Base-by-base conservation (phyloP, 2,329 filamentous ascomycete genomes). In the Chaetomium strumarium region DNA sequence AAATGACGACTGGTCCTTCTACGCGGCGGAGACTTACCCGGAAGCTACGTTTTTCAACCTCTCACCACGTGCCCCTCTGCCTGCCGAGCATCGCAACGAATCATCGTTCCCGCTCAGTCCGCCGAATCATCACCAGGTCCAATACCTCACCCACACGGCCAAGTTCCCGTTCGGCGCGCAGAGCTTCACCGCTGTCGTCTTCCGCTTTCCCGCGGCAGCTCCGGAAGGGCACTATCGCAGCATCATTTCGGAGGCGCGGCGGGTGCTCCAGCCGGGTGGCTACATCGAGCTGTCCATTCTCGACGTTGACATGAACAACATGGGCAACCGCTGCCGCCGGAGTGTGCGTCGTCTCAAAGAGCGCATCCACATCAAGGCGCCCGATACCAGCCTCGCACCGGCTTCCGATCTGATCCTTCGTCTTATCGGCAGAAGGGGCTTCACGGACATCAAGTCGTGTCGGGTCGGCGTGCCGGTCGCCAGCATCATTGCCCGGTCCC, bases 1-100 rank as follows among this genome's bases (percentile, higher is more conserved):
- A n/a, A 91, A 90, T 63, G 83, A 86, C 59, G 88, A 93, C 64
- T 93, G 88, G 88, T 91, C 88, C 0, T 91, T 89, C 66, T 92
- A 90, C 61, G 87, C 87, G 17, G 86, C 88, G 7, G 82, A 91
- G 64, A 90, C 86, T 1, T 92, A 92, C 58, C 85, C 86, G 0
- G 75, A 76, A 0, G 85, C 85, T 0, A 85, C 81, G 2, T 85
- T 93, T 57, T 92, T 88, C 72, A 90, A 91, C 64, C 75, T 92
- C 20, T 84, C 81, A 0, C 81, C 82, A 8, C 72, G 78, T 29
- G 73, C 77, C 37, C 76, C 76, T 38, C 61, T 76, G n/a, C 72
- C 73, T 0, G 62, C 69, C n/a, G 74, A 77, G 13, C 65, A 72
- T 31, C 70, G 68, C 41, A 70, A 62, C 37, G 65, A 71, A 4